Evolutionary conservation across 1,284 basidiomycete genomes (phyloP).

Genomic region (Apiotrichum sp.): DNA sequence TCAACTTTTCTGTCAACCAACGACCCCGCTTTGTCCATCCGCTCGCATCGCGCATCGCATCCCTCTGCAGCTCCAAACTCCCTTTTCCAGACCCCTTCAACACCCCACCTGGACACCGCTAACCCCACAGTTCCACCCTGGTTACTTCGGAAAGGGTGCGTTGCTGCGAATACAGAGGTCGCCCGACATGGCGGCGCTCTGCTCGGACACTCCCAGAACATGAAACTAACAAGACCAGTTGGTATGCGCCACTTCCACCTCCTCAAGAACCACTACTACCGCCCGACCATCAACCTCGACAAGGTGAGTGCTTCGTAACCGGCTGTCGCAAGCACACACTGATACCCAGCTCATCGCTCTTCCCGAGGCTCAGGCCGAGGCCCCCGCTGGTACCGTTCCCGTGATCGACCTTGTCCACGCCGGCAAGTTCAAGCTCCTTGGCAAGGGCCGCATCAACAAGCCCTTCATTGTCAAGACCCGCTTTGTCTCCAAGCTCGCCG

Average conservation of each 20-base stretch:
- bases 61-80: no score
- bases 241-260: slow-evolving; percentile 99
- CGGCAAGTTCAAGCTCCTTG: slow-evolving; percentile 79
- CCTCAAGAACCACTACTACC: slow-evolving; percentile 83
- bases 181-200: no score
- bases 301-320: slow-evolving; percentile 48
- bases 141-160: slow-evolving; percentile 53
- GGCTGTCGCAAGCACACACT: neutral
- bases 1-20: no score
- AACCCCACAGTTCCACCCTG: slow-evolving; percentile 71
- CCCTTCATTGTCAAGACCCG: slow-evolving; percentile 96
- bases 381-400: slow-evolving; percentile 59
- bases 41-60: no score
- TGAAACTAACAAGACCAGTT: slow-evolving; percentile 49
- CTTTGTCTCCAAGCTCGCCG: slow-evolving; percentile 80
- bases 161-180: no score
- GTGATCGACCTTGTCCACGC: slow-evolving; percentile 80
- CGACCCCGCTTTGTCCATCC: no score
- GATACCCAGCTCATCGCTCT: slow-evolving; percentile 41
- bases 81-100: neutral
- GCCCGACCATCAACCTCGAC: slow-evolving; percentile 95
- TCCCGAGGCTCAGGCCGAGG: slow-evolving; percentile 47
- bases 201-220: neutral
- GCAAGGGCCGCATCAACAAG: slow-evolving; percentile 46
- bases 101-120: neutral